Evolutionary conservation across 306 rosid species (phyloP), one percentile per base, ranked within the genome.

Genomic region (Albizia julibrissin): DNA sequence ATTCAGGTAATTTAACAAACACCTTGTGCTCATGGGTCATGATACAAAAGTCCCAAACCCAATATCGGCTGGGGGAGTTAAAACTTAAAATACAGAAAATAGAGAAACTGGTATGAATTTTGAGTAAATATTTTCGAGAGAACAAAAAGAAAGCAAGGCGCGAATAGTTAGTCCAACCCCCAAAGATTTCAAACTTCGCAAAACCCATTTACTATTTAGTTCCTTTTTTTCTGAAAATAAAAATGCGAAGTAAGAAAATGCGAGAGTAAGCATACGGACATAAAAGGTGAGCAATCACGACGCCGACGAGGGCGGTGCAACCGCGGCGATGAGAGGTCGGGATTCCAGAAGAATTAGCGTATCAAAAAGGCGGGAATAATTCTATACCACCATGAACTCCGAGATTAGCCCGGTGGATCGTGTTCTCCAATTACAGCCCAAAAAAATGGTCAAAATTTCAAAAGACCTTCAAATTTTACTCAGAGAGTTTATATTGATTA

Each of bases 1-100:
- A 43, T 39, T 78, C 33, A 73, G 86, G 22, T 11, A 84, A n/a
- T 84, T 79, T 73, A 84, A 79, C 83, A 67, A 79, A 79, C 86
- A 84, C 58, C 26, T 79, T 33, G 75, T 11, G 52, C 52, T 69
- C 50, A 40, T 40, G 66, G 22, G 18, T 69, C 27, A 69, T n/a
- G 14, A 54, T 49, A 42, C 16, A 27, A 33, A 31, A 68, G 18
- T 56, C n/a, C 54, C 66, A n/a, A 58, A n/a, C 6, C 65, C 15
- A 70, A 47, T 11, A 61, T 31, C 29, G n/a, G 37, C 43, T 6
- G 43, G 18, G 22, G 47, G 58, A 18, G 22, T 50, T 4, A 22
- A 34, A n/a, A 19, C 54, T 47, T 2, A 18, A 19, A 66, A 16
- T 34, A 64, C 14, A 68, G 15, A 34, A 68, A 68, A 46, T 4